Percentiles rank a stretch among this genome's conserved stretches.
These are phyloP conservation scores for Neospora caninum DNA, from an alignment of 169 alveolate genomes.

Conservation along the genomic window DNA sequence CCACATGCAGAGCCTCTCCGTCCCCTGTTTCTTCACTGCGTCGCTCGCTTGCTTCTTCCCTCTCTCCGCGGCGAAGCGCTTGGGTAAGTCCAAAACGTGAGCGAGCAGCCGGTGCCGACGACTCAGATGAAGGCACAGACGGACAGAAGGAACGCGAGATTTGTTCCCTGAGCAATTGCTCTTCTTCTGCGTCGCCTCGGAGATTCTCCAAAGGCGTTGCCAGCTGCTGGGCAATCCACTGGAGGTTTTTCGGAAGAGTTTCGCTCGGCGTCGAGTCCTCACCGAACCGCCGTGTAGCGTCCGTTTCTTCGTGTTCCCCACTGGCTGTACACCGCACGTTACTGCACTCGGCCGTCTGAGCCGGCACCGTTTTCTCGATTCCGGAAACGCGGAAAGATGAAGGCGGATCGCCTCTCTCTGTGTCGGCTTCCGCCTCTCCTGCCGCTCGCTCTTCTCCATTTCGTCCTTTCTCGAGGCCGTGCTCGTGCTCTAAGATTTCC, in stretches of 20 bases:
- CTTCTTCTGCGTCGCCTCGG: background rate
- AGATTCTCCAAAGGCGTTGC: background rate
- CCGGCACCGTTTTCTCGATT: background rate
- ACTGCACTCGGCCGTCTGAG: background rate
- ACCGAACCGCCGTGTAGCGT: background rate
- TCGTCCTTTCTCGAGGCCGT: too few species aligned
- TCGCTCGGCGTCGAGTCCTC: background rate
- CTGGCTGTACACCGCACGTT: background rate
- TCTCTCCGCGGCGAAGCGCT: background rate
- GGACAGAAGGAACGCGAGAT: background rate
- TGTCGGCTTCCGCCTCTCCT: too few species aligned
- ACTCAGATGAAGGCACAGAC: background rate
- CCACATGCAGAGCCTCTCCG: background rate
- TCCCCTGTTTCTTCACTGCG: background rate
- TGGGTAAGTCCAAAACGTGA: background rate
- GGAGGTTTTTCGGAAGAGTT: background rate
- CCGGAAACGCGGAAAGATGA: too few species aligned
- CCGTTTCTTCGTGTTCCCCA: background rate
- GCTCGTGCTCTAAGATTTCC: too few species aligned
- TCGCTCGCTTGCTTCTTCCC: background rate
- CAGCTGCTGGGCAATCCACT: slow-evolving; percentile 17
- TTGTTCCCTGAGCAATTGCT: background rate
- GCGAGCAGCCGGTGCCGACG: background rate
- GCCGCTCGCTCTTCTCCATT: too few species aligned
- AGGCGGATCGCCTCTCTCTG: too few species aligned